A percentile compares a stretch with the other conserved stretches of the same genome.
These are phyloP conservation scores for Dactylellina parvicollis DNA, from an alignment of 2,329 filamentous ascomycete genomes.

Conservation along the genomic window DNA sequence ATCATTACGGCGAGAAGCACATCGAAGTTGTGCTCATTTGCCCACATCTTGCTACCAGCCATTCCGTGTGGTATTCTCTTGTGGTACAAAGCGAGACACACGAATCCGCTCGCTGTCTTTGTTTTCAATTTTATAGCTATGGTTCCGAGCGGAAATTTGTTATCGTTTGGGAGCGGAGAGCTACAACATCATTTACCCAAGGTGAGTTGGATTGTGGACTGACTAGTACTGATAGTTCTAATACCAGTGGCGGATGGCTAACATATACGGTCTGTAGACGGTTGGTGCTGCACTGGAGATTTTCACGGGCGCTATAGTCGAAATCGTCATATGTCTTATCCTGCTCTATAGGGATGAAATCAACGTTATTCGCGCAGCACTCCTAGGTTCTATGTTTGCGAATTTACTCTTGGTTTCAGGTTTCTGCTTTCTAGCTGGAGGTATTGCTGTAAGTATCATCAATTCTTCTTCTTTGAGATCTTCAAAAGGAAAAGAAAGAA, in stretches of 20 bases:
- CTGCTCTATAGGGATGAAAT: constrained; percentile 70
- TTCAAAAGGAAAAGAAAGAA: not conserved
- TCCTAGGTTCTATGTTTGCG: constrained; percentile 82
- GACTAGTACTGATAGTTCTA: not conserved
- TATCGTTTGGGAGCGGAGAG: constrained; percentile 46
- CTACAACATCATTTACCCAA: constrained; percentile 40
- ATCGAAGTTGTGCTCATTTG: constrained; percentile 30
- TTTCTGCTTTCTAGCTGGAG: constrained; percentile 80
- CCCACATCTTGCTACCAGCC: constrained; percentile 31
- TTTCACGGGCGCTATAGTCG: constrained; percentile 77
- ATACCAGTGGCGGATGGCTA: constrained; percentile 66
- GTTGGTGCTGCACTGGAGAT: constrained; percentile 72
- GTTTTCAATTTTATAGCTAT: constrained; percentile 51
- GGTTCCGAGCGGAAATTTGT: constrained; percentile 40
- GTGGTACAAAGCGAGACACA: constrained; percentile 25
- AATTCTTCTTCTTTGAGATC: not conserved
- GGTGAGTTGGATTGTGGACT: constrained; percentile 10
- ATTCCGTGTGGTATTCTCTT: constrained; percentile 43
- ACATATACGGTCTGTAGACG: constrained; percentile 69
- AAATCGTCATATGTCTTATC: constrained; percentile 84
- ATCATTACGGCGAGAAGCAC: constrained; percentile 31
- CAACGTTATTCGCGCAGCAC: constrained; percentile 80
- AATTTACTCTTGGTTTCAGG: constrained; percentile 83
- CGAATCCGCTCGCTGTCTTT: constrained; percentile 25
- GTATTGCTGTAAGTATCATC: constrained; percentile 64